A percentile compares a stretch with the other conserved stretches of the same genome.
Evolutionary conservation across 1,284 basidiomycete genomes (phyloP).

Genomic region (Trametes sp.): DNA sequence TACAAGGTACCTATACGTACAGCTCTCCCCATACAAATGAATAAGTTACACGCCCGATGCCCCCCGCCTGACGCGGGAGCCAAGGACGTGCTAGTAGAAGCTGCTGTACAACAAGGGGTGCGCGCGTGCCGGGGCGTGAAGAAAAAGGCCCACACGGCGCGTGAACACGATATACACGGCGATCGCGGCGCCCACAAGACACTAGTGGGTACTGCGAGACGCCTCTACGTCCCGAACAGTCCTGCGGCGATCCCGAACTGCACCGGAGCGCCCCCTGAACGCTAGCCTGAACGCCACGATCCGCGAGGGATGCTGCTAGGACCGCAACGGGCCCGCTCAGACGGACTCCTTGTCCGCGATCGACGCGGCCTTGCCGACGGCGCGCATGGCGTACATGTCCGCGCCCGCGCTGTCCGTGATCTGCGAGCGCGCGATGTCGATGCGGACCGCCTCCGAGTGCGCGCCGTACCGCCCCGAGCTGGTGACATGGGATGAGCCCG

Average conservation of each 20-base stretch:
- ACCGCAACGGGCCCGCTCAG: not conserved
- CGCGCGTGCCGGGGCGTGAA: not conserved
- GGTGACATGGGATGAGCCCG: not conserved
- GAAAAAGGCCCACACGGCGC: not conserved
- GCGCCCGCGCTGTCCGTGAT: conserved; percentile 8
- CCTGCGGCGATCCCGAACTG: not conserved
- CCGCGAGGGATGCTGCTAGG: not conserved
- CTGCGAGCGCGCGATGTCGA: conserved; percentile 15
- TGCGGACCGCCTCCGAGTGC: not conserved
- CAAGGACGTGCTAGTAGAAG: not conserved
- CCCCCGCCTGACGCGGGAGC: not conserved
- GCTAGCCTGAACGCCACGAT: not conserved
- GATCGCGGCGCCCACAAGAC: not conserved
- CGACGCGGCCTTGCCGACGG: conserved; percentile 2
- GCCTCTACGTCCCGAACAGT: not conserved
- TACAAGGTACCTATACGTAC: not conserved
- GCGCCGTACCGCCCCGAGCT: not conserved
- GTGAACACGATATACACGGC: not conserved
- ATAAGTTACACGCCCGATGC: not conserved
- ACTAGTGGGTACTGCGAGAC: not conserved
- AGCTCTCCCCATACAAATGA: not conserved
- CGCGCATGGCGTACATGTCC: conserved; percentile 10
- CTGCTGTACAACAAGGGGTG: not conserved
- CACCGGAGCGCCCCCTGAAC: not conserved
- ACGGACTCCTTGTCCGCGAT: conserved; percentile 1